Conservation (phyloP, 495 filamentous ascomycete species). For the Glonium stellatum region DNA sequence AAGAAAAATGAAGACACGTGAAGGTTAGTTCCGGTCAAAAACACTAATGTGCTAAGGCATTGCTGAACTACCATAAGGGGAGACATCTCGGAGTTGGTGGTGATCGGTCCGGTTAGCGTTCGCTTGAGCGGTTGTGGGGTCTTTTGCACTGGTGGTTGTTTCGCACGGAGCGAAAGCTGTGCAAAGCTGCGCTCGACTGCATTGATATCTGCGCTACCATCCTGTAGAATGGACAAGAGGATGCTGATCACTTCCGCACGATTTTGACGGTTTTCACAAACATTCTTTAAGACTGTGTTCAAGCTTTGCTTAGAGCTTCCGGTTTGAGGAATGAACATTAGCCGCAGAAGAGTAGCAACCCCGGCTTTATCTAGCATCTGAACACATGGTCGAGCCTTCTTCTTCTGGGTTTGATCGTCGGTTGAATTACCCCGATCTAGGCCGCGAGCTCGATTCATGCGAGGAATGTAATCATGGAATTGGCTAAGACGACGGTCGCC, state of each 20-base stretch:
- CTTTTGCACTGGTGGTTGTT: conserved; percentile 66
- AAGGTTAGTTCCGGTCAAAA: conserved; percentile 71
- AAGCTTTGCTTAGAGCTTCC: conserved; percentile 72
- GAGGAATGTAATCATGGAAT: conserved; percentile 47
- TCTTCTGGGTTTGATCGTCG: conserved; percentile 32
- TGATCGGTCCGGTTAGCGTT: conserved; percentile 47
- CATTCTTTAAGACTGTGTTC: conserved; percentile 75
- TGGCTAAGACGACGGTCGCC: conserved; percentile 54
- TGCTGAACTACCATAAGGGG: conserved; percentile 94
- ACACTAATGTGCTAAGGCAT: conserved; percentile 74
- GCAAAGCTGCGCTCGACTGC: conserved; percentile 94
- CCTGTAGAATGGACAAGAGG: conserved; percentile 89
- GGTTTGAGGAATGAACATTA: conserved; percentile 94
- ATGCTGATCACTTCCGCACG: conserved; percentile 90
- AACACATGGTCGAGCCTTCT: conserved; percentile 69
- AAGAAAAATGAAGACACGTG: conserved; percentile 90
- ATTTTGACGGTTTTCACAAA: conserved; percentile 91
- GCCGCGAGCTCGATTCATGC: conserved; percentile 27
- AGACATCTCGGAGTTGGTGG: conserved; percentile 63
- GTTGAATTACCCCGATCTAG: conserved; percentile 10
- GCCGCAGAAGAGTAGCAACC: conserved; percentile 82
- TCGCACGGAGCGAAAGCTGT: conserved; percentile 84
- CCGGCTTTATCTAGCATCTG: conserved; percentile 97
- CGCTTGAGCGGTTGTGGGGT: conserved; percentile 73
- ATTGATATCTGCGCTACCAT: conserved; percentile 84